Evolutionary conservation across 2,329 filamentous ascomycete genomes (phyloP).

Genomic region (Aspergillus novofumigatus): DNA sequence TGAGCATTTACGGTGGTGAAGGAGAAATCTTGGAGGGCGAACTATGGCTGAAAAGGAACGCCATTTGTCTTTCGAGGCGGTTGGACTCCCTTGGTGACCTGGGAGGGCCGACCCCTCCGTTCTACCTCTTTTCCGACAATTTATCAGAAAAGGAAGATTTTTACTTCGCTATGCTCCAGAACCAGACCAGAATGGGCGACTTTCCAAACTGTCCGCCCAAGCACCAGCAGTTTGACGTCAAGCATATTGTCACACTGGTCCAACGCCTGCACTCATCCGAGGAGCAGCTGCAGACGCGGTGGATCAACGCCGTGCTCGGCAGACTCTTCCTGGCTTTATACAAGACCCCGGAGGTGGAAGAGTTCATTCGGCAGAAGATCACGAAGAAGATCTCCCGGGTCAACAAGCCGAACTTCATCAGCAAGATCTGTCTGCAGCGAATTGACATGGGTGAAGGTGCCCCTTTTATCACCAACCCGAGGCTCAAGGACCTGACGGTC

Average conservation of each 20-base stretch:
- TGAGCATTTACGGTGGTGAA: conserved; percentile 79
- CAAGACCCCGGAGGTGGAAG: conserved; percentile 75
- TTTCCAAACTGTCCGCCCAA: conserved; percentile 58
- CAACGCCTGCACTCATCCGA: conserved; percentile 88
- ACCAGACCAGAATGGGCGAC: conserved; percentile 67
- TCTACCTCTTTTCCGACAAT: conserved; percentile 92
- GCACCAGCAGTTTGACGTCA: conserved; percentile 73
- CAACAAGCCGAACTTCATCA: conserved; percentile 86
- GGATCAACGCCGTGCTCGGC: conserved; percentile 89
- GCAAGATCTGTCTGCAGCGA: conserved; percentile 72
- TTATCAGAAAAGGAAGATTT: conserved; percentile 98
- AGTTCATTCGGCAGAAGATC: conserved; percentile 76
- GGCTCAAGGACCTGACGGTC: conserved; percentile 81
- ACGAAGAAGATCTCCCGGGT: conserved; percentile 95
- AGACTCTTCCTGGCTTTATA: conserved; percentile 84
- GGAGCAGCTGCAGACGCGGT: conserved; percentile 83
- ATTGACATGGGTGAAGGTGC: conserved; percentile 84
- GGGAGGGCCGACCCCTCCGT: conserved; percentile 67
- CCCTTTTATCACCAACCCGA: conserved; percentile 83
- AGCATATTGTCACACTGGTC: conserved; percentile 83
- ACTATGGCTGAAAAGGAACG: conserved; percentile 91
- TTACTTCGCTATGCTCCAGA: conserved; percentile 85
- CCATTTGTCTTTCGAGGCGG: conserved; percentile 72
- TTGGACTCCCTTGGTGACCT: conserved; percentile 50
- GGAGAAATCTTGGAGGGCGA: conserved; percentile 82